Conservation (phyloP, 176 grass and related monocot species). For the Alloteropsis semialata region DNA sequence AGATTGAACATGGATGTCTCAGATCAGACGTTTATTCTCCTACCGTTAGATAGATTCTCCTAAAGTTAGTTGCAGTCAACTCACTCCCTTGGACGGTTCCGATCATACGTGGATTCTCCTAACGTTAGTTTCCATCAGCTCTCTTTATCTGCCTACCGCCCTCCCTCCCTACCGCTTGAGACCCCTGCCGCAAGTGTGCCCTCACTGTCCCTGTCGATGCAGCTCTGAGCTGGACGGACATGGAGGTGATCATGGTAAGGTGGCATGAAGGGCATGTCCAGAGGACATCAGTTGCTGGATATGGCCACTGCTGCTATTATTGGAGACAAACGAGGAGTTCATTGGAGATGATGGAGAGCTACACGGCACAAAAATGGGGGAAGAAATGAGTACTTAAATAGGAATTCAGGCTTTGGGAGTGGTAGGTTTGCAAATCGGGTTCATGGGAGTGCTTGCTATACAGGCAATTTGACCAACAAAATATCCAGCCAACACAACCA, state of each 20-base stretch:
- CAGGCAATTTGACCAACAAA: background rate
- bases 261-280: background rate
- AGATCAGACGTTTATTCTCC: background rate
- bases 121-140: background rate
- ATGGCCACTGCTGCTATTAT: background rate
- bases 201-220: background rate
- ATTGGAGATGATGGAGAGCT: background rate
- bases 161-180: background rate
- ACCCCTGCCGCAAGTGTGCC: background rate
- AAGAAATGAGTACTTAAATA: background rate
- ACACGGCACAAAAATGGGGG: background rate
- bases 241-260: background rate
- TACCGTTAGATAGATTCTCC: background rate
- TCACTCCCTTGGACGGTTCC: no score
- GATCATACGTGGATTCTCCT: background rate
- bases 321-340: background rate
- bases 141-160: background rate
- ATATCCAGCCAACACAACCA: background rate
- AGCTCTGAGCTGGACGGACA: background rate
- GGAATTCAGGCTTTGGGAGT: background rate
- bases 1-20: background rate
- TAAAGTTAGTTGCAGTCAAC: no score
- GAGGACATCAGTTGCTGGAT: background rate
- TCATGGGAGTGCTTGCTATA: background rate
- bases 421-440: background rate